phyloP scores from a whole-genome alignment of 306 rosid genomes.

The Pterocarpus santalinus region DNA sequence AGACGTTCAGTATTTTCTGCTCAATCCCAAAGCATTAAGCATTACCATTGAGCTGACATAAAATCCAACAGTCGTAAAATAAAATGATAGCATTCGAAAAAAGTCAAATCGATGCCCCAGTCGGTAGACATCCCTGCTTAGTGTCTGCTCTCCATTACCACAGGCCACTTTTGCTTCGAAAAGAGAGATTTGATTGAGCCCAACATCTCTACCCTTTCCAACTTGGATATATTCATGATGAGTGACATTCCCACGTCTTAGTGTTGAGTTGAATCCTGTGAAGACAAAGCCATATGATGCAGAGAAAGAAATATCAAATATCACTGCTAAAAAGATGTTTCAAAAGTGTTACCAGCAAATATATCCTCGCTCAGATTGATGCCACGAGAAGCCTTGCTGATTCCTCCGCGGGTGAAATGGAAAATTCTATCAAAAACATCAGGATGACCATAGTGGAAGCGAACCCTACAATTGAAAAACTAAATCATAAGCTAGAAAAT shows the following conservation, averaged over 20 bases:
- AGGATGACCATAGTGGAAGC: slow-evolving; percentile 98
- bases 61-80: slow-evolving; percentile 92
- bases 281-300: slow-evolving; percentile 38
- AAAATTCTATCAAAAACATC: slow-evolving; percentile 96
- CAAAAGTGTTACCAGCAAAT: slow-evolving; percentile 81
- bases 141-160: slow-evolving; percentile 88
- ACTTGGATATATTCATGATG: slow-evolving; percentile 99
- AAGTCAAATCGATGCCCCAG: slow-evolving; percentile 96
- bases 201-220: slow-evolving; percentile 98
- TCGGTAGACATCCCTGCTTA: slow-evolving; percentile 91
- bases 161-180: slow-evolving; percentile 94
- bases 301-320: slow-evolving; percentile 36
- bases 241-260: slow-evolving; percentile 91
- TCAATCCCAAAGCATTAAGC: slow-evolving; percentile 35
- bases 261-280: slow-evolving; percentile 89
- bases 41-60: slow-evolving; percentile 89
- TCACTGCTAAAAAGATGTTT: slow-evolving; percentile 14
- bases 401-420: slow-evolving; percentile 97
- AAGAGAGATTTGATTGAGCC: slow-evolving; percentile 89
- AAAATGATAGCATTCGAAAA: slow-evolving; percentile 91
- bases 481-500: slow-evolving; percentile 32
- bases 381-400: slow-evolving; percentile 97
- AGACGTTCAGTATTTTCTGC: slow-evolving; percentile 1
- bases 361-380: slow-evolving; percentile 97
- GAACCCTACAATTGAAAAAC: slow-evolving; percentile 69